Base-by-base conservation (phyloP, 2,329 filamentous ascomycete genomes). In the Ascochyta clinopodiicola region DNA sequence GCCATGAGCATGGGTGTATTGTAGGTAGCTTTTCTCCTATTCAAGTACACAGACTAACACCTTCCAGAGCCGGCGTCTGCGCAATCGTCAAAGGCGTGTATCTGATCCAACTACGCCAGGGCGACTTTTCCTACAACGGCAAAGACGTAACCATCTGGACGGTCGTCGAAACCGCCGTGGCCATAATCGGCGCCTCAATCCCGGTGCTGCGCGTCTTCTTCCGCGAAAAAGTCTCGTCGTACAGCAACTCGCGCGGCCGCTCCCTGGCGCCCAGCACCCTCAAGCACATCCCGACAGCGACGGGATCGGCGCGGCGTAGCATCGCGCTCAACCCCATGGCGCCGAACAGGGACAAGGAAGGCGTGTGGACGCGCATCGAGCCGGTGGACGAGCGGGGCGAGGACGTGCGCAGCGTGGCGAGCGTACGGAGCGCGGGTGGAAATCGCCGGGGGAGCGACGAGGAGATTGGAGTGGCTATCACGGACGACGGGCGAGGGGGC, bases 181-280 rank as follows among this genome's bases (percentile, higher is more conserved):
- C 69, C 24, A 69, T 72, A 5, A 61, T 70, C 40, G 69, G 60
- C 9, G 68, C 64, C 6, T 70, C 63, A 2, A 68, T 72, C 6
- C 68, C 69, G 6, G 66, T 72, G 2, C 63, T 72, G 2, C 68
- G 69, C 25, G 69, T 71, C 7, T 71, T 71, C 59, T 64, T 72
- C 61, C 67, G 66, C n/a, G 61, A 70, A n/a, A 60, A 59, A 1
- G 61, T 65, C 2, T 62, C 58, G 0, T 61, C 56, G 1, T 49
- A 55, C 31, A 46, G 31, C 45, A 29, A 42, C 38, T 52, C 47
- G 1, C 51, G 39, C 25, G 43, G 46, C 29, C 45, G 52, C 29
- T 40, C 40, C 7, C 10, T n/a, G 6, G 42, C 31, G 4, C 53
- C 24, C 1, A 44, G 34, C 31, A 53, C 47, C 2, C 21, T 44